Conservation (phyloP, 78 protist species). For the Bigelowiella natans region DNA sequence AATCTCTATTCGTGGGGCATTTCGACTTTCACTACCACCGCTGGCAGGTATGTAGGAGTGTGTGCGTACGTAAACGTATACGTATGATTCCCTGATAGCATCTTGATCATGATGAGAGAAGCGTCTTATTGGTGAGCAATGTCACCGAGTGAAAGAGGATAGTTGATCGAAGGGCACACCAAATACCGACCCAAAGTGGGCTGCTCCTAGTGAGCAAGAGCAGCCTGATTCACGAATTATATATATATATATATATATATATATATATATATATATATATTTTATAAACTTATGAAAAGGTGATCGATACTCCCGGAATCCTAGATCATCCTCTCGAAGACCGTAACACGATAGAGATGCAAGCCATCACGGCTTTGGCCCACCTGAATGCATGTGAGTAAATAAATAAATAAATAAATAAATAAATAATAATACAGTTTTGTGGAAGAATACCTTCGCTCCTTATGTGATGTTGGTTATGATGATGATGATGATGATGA, state of each 20-base stretch:
- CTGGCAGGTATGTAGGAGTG: slow-evolving; percentile 74
- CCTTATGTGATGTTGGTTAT: slow-evolving; percentile 99
- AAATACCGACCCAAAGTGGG: too few relatives aligned
- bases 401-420: too few relatives aligned
- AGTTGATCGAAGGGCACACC: too few relatives aligned
- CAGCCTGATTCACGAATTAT: too few relatives aligned
- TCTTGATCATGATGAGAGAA: too few relatives aligned
- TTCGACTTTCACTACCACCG: slow-evolving; percentile 75
- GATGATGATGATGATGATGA: slow-evolving; percentile 96
- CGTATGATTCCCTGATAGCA: too few relatives aligned
- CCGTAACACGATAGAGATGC: slow-evolving; percentile 99
- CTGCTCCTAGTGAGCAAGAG: too few relatives aligned
- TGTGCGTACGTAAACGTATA: neutral
- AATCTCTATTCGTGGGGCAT: slow-evolving; percentile 98
- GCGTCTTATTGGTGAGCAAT: too few relatives aligned
- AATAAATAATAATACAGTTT: too few relatives aligned
- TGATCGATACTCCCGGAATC: slow-evolving; percentile 24
- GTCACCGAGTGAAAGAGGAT: too few relatives aligned
- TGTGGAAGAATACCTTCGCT: too few relatives aligned
- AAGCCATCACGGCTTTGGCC: slow-evolving; percentile 97
- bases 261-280: neutral
- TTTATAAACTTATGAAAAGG: neutral
- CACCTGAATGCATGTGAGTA: slow-evolving; percentile 82
- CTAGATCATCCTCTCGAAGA: slow-evolving; percentile 95
- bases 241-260: neutral